Base-by-base conservation (phyloP, 345 rosid genomes). In the Populus nigra region DNA sequence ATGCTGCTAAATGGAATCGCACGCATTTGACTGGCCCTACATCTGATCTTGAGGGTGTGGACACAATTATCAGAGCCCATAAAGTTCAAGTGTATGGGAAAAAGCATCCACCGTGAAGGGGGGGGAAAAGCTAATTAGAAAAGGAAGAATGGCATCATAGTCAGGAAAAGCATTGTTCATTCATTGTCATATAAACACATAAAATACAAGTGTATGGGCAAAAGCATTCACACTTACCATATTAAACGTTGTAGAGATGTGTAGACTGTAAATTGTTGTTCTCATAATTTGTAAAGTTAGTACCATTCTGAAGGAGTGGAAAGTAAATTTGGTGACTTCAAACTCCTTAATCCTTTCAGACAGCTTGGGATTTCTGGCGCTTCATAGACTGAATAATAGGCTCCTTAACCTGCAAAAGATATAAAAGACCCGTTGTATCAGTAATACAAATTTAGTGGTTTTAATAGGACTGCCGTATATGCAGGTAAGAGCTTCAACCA, bases 371-470 rank as follows among this genome's bases (percentile, higher is more conserved):
- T 87, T 82, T 93, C 87, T 85, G 96, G 77, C 97, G 94, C 88
- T 96, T 96, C 27, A 77, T 23, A 81, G 69, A 67, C 89, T 91
- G 94, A n/a, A 88, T 78, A 81, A 96, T 96, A 20, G 98, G 99
- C 75, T 96, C 98, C 88, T 91, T 93, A 59, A 92, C 99, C 99
- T 93, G 89, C 71, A 47, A 72, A 76, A 18, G 45, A 49, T 22
- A 65, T 16, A 36, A 38, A 65, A 47, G 25, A 16, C 16, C 17
- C 45, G 0, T 8, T 17, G 53, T 5, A 36, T 35, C 65, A 5
- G 49, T 43, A 7, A 53, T 4, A 47, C 31, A 49, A 71, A 35
- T 11, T 20, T 29, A 16, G 49, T 22, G 45, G 47, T 22, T 68
- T 68, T 35, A 38, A 22, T 5, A 35, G 45, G 38, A 8, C 36